phyloP scores from a whole-genome alignment of 2,329 filamentous ascomycete species.

The Dactylellina leptospora region DNA sequence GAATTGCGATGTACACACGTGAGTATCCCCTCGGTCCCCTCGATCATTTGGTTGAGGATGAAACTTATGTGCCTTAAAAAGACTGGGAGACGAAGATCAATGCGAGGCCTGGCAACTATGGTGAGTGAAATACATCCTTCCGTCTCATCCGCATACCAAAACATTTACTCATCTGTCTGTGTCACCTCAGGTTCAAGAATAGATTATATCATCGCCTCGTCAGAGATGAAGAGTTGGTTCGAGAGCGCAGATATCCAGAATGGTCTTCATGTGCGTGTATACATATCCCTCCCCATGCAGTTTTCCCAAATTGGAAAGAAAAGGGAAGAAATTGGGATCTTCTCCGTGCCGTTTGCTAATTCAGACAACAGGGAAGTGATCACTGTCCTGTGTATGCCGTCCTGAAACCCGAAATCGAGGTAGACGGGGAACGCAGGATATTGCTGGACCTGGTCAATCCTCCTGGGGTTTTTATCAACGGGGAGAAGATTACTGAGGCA shows the following conservation, averaged over 20 bases:
- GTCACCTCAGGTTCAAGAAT: conserved; percentile 78
- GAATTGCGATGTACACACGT: conserved; percentile 92
- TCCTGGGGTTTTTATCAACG: conserved; percentile 73
- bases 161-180: background rate
- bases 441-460: conserved; percentile 82
- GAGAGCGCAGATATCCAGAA: conserved; percentile 85
- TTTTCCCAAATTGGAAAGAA: background rate
- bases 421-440: conserved; percentile 65
- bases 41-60: conserved; percentile 7
- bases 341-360: conserved; percentile 54
- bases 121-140: conserved; percentile 38
- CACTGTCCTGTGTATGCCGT: conserved; percentile 91
- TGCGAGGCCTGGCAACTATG: conserved; percentile 86
- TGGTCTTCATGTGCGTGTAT: conserved; percentile 73
- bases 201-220: conserved; percentile 88
- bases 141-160: background rate
- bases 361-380: conserved; percentile 74
- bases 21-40: conserved; percentile 25
- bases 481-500: conserved; percentile 71
- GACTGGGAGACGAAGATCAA: conserved; percentile 91
- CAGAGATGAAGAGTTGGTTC: conserved; percentile 82
- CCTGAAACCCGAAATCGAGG: conserved; percentile 70
- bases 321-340: background rate
- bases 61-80: conserved; percentile 1
- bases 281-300: background rate